Evolutionary conservation across 2,329 filamentous ascomycete species (phyloP), one percentile per base, ranked within the genome.

Genomic region (Penicillium sclerotigenum): DNA sequence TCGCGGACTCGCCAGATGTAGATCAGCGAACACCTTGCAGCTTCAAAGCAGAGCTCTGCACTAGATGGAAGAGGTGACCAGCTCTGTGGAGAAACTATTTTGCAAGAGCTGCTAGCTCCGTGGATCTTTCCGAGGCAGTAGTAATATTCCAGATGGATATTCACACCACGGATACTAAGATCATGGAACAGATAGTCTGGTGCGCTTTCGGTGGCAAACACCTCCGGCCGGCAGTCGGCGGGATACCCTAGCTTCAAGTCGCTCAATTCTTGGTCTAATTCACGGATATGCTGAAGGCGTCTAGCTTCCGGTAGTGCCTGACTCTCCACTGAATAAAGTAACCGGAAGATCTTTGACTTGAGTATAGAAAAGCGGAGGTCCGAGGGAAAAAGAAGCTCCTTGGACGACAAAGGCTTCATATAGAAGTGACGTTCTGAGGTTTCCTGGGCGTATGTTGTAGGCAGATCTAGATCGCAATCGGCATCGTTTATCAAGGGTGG

Each of bases 101-200:
- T 55, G 11, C 34, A 48, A 5, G 51, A 28, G 24, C 29, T 47
- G 26, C 47, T 61, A 16, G 65, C 61, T 1, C 59, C 63, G 22
- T 68, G 66, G n/a, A 68, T 66, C 28, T 61, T 64, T 4, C 60
- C 58, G 2, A 68, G 29, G n/a, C 62, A 63, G 28, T 59, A 63
- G 42, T 66, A 68, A 36, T 67, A 68, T 38, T 68, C 65, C 11
- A 68, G 52, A 28, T 67, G 66, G 3, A 67, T 55, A 37, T 59
- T 66, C 6, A 65, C 59, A 7, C 65, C 65, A 1, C 65, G 62
- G 4, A 67, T 40, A 41, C 65, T 66, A 18, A 67, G 48, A 52
- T 67, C 66, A 26, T 66, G 66, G 33, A 66, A 61, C 2, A 59
- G 29, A 14, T 64, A 65, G 29, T 67, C 57, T 0, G 64, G 65